Conservation (phyloP, 768 basidiomycete species). For the Lentinula raphanica region DNA sequence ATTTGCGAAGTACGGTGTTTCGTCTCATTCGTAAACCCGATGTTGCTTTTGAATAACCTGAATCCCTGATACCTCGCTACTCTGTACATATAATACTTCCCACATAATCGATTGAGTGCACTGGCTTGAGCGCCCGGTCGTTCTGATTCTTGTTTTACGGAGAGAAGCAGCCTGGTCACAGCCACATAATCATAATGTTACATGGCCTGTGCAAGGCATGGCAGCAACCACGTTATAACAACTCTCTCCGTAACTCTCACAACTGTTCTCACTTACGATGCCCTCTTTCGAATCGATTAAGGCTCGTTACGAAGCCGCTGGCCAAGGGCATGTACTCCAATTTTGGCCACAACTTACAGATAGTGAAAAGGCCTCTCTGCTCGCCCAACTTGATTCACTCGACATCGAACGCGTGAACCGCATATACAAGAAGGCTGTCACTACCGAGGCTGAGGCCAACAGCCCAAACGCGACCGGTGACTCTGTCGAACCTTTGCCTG, state of each 20-base stretch:
- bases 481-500: slow-evolving; percentile 77
- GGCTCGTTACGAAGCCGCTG: slow-evolving; percentile 68
- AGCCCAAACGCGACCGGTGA: slow-evolving; percentile 37
- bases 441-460: slow-evolving; percentile 50
- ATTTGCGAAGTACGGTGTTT: slow-evolving; percentile 60
- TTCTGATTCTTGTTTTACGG: neutral
- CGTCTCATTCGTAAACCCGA: neutral
- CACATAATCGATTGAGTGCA: too few relatives aligned
- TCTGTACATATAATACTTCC: neutral
- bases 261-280: slow-evolving; percentile 10
- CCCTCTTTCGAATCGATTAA: slow-evolving; percentile 58
- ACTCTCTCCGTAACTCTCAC: neutral
- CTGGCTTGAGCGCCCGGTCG: too few relatives aligned
- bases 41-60: too few relatives aligned
- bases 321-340: slow-evolving; percentile 84
- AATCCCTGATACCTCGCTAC: neutral
- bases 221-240: neutral
- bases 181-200: neutral
- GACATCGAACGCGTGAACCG: slow-evolving; percentile 90
- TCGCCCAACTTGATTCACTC: slow-evolving; percentile 69
- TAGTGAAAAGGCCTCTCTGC: slow-evolving; percentile 56
- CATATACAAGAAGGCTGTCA: slow-evolving; percentile 73
- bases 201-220: neutral
- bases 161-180: neutral
- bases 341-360: slow-evolving; percentile 77